phyloP scores from a whole-genome alignment of 345 rosid species.

The Orychophragmus violaceus region DNA sequence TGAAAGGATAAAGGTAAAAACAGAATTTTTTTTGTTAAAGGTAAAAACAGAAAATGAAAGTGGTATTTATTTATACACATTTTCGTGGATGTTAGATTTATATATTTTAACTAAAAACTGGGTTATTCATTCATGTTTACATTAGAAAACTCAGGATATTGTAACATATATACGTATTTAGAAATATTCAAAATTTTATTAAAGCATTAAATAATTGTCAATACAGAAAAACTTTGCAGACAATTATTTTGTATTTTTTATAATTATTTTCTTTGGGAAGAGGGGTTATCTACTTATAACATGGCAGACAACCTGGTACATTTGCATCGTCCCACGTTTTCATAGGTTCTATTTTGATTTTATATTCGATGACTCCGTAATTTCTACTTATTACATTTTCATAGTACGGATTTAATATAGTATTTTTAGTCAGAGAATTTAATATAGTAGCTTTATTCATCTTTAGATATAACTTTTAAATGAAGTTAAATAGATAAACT shows the following conservation, averaged over 20 bases:
- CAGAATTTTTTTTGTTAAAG: background rate
- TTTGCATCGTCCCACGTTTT: constrained; percentile 13
- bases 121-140: too few species aligned
- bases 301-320: constrained; percentile 37
- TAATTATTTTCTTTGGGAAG: constrained; percentile 11
- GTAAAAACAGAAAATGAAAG: background rate
- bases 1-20: background rate
- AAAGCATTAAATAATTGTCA: background rate
- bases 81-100: background rate
- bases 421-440: background rate
- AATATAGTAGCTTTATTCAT: background rate
- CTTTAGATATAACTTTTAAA: background rate
- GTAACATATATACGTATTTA: background rate
- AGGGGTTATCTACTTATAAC: constrained; percentile 6
- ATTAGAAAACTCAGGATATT: background rate
- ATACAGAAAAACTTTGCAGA: background rate
- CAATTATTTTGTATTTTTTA: constrained; percentile 16
- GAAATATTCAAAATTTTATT: background rate
- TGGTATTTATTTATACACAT: background rate
- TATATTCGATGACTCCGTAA: background rate
- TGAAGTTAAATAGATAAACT: background rate
- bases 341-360: background rate
- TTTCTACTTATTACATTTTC: background rate
- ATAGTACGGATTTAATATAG: background rate
- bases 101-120: background rate